phyloP scores from a whole-genome alignment of 1,284 basidiomycete species.

The Ceraceosorus bombacis region DNA sequence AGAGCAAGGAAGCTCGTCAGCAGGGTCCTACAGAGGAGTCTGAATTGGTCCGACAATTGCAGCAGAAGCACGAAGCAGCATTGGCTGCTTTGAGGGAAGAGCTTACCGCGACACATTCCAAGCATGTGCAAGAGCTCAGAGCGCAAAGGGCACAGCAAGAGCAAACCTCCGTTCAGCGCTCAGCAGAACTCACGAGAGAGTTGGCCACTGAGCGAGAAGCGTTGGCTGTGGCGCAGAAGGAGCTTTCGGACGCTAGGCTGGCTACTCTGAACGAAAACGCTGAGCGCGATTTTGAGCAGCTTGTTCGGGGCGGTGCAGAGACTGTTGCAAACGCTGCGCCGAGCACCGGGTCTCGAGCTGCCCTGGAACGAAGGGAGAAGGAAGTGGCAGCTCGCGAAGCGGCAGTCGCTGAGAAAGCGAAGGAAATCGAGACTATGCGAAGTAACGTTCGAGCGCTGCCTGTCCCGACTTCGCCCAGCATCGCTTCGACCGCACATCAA shows the following conservation, averaged over 20 bases:
- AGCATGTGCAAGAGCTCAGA: too few species aligned
- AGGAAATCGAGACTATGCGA: too few species aligned
- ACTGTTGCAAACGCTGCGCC: too few species aligned
- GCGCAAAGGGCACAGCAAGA: background rate
- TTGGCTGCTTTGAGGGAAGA: background rate
- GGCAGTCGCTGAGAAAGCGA: too few species aligned
- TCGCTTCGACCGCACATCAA: too few species aligned
- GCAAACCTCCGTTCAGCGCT: background rate
- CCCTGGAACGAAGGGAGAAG: too few species aligned
- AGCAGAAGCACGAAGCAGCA: slow-evolving; percentile 8
- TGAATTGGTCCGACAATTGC: background rate
- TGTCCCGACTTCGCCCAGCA: too few species aligned
- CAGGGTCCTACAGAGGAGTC: background rate
- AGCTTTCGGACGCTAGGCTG: background rate
- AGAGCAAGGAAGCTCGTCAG: slow-evolving; percentile 7
- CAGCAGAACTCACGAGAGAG: background rate
- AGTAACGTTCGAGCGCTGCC: too few species aligned
- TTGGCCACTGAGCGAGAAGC: background rate
- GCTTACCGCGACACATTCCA: background rate
- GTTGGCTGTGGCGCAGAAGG: background rate
- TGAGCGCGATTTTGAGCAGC: background rate
- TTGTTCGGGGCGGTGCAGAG: background rate
- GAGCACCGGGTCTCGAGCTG: too few species aligned
- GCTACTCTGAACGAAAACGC: background rate
- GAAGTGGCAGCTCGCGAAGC: too few species aligned